These are phyloP conservation scores for Paecilomyces niveus DNA, from an alignment of 2,329 filamentous ascomycete species.

Conservation along the genomic window DNA sequence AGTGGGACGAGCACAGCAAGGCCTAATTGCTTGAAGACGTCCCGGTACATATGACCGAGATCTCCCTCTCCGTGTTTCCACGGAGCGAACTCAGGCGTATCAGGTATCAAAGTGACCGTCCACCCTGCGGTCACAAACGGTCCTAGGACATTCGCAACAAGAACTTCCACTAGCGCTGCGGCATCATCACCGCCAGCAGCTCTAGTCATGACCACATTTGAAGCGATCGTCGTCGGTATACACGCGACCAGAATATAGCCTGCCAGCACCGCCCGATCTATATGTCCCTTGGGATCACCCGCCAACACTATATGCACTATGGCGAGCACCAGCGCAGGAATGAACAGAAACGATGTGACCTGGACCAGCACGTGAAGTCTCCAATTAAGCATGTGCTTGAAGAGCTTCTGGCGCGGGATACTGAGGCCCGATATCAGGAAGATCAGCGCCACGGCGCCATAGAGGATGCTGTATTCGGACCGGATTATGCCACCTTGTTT, in stretches of 20 bases:
- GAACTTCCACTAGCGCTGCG: conserved; percentile 60
- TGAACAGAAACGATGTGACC: conserved; percentile 58
- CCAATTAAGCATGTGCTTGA: conserved; percentile 58
- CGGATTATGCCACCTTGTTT: conserved; percentile 39
- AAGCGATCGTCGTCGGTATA: conserved; percentile 65
- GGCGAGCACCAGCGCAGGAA: conserved; percentile 56
- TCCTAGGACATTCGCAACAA: conserved; percentile 63
- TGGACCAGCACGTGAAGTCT: conserved; percentile 62
- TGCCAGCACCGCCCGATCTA: conserved; percentile 59
- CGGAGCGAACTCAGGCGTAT: conserved; percentile 22
- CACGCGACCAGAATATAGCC: conserved; percentile 62
- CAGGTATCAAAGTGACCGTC: conserved; percentile 51
- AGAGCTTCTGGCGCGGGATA: conserved; percentile 55
- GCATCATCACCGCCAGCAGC: conserved; percentile 61
- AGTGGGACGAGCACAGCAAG: conserved; percentile 61
- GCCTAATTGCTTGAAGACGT: conserved; percentile 62
- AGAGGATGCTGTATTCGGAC: conserved; percentile 48
- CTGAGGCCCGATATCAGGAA: conserved; percentile 67
- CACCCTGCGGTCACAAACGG: conserved; percentile 60
- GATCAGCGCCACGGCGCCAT: conserved; percentile 61
- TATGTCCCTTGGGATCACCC: conserved; percentile 36
- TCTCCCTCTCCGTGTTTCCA: conserved; percentile 44
- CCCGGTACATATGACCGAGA: conserved; percentile 55
- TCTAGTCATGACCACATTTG: conserved; percentile 67
- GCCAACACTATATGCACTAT: conserved; percentile 47